Conservation (phyloP, 257 asterid genomes). For the Linaria vulgaris region DNA sequence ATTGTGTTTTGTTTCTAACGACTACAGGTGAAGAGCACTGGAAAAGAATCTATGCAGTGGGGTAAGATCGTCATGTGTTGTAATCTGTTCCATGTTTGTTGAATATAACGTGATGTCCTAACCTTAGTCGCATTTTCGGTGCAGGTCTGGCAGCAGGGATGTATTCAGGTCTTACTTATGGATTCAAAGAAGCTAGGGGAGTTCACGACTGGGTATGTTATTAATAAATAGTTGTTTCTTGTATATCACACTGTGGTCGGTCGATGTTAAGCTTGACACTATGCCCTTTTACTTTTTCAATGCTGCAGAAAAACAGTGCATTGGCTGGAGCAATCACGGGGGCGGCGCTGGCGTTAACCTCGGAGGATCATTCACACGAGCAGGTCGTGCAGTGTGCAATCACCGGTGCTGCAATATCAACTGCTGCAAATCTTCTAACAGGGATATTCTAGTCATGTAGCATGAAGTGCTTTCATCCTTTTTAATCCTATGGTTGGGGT, state of each 20-base stretch:
- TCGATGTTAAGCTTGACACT: neutral
- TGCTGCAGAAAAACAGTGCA: slow-evolving; percentile 74
- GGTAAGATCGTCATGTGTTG: slow-evolving; percentile 52
- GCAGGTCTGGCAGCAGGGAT: slow-evolving; percentile 92
- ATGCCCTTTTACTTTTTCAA: neutral
- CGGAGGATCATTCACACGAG: slow-evolving; percentile 67
- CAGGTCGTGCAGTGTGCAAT: slow-evolving; percentile 79
- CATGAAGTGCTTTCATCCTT: too few species aligned
- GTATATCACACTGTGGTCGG: too few species aligned
- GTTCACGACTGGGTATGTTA: slow-evolving; percentile 95
- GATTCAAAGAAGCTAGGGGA: slow-evolving; percentile 82
- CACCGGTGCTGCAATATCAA: slow-evolving; percentile 88
- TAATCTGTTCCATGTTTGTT: neutral
- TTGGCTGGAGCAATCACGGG: slow-evolving; percentile 92
- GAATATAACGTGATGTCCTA: neutral
- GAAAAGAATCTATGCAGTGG: slow-evolving; percentile 92
- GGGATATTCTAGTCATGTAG: slow-evolving; percentile 59
- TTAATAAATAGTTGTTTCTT: too few species aligned
- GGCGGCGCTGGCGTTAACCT: slow-evolving; percentile 73
- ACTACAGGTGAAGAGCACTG: slow-evolving; percentile 72
- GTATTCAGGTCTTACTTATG: slow-evolving; percentile 84
- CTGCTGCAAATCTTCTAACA: slow-evolving; percentile 79
- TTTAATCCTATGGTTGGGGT: too few species aligned
- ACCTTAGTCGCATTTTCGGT: neutral
- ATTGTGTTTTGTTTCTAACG: neutral